Base-by-base conservation (phyloP, 2,329 filamentous ascomycete species). In the Sodiomyces alkalinus region DNA sequence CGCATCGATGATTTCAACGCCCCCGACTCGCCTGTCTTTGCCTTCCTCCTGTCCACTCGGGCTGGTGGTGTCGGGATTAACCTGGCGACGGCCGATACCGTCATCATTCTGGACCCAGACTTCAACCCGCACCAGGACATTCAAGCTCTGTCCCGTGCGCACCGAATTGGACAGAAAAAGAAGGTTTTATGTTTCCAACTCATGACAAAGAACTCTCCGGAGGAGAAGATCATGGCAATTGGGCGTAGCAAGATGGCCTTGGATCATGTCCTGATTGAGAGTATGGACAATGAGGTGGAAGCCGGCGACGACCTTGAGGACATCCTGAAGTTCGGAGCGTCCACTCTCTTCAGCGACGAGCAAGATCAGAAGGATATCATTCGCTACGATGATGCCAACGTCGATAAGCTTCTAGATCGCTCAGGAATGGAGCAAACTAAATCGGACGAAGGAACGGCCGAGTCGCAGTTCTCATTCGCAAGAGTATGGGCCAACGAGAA, bases 121-220 rank as follows among this genome's bases (percentile, higher is more conserved):
- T 96, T 92, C 60, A 98, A 98, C 36, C 90, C 90, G 1, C 90
- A 98, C 46, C 90, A 98, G 52, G 92, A 98, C 44, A 80, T 98
- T 22, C 90, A 98, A 50, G 90, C 90, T 0, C 64, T 98, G 17
- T 92, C 87, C 17, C 75, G 92, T 39, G 90, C 87, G 12, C 90
- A 98, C 52, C 78, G 90, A 16, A 96, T 98, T 37, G 92, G 92
- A 0, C 92, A 98, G 52, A 83, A 85, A 51, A 85, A 90, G 40
- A 94, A 92, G 42, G 90, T 98, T 0, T 64, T 98, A 2, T 92
- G 92, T 39, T 93, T 96, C 44, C 87, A 96, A 48, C 58, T 98
- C 1, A 83, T 93, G 62, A 96, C 85, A 2, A 79, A 86, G 33
- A 71, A 77, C 22, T 87, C 78, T 17, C 83, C 80, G 0, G 90